phyloP scores from a whole-genome alignment of 208 protist species.

The Novymonas esmeraldas region DNA sequence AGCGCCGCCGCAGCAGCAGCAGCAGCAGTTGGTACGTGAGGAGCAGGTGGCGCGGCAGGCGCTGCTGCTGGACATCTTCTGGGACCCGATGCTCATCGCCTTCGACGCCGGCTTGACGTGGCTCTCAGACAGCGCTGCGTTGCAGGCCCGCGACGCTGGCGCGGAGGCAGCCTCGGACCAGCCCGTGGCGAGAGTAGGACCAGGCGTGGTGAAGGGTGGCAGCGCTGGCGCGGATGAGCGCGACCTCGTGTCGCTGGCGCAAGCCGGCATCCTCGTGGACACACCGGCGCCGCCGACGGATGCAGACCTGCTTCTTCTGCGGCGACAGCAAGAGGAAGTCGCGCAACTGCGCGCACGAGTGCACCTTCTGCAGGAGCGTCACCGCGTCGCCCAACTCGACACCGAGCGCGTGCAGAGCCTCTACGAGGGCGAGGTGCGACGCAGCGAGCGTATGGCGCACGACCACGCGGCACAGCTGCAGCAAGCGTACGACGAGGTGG shows the following conservation, averaged over 20 bases:
- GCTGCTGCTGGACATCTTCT: constrained; percentile 73
- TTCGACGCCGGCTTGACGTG: constrained; percentile 89
- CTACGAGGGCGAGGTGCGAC: constrained; percentile 65
- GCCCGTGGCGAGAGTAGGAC: neutral
- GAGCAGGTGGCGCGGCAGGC: constrained; percentile 58
- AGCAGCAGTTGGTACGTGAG: constrained; percentile 29
- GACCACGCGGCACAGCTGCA: constrained; percentile 74
- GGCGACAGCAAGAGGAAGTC: constrained; percentile 58
- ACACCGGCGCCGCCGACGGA: constrained; percentile 37
- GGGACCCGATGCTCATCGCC: constrained; percentile 83
- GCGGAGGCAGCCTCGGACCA: constrained; percentile 12
- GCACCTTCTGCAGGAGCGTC: constrained; percentile 49
- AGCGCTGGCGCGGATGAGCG: constrained; percentile 6
- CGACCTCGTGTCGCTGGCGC: constrained; percentile 18
- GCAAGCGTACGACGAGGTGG: constrained; percentile 71
- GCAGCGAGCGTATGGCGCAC: constrained; percentile 58
- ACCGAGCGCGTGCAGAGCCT: constrained; percentile 50
- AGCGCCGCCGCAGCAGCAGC: neutral
- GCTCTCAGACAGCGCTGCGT: constrained; percentile 51
- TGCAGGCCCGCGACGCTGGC: constrained; percentile 14
- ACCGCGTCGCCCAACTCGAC: constrained; percentile 47
- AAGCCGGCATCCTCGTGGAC: constrained; percentile 13
- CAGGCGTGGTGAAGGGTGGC: neutral
- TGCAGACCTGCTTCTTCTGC: constrained; percentile 58
- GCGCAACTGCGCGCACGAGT: constrained; percentile 36